Conservation (phyloP, 441 rosid species). For the Corymbia calophylla region DNA sequence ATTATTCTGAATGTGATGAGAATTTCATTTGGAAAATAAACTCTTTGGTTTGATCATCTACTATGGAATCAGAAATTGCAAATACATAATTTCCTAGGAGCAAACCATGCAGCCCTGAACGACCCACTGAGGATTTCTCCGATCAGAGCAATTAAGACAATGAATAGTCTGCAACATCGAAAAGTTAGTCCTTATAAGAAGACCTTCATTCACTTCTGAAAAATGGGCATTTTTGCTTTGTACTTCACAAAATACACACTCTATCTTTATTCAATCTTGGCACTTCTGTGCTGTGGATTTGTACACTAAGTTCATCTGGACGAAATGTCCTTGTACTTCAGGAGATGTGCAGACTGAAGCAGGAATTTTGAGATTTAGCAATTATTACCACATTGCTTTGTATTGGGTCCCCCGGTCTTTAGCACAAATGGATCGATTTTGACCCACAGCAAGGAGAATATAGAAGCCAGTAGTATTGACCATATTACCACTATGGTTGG, state of each 20-base stretch:
- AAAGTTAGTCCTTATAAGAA: neutral
- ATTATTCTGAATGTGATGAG: neutral
- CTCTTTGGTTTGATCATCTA: neutral
- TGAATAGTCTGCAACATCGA: neutral
- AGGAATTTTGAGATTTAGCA: slow-evolving; percentile 34
- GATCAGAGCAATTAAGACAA: neutral
- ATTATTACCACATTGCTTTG: slow-evolving; percentile 76
- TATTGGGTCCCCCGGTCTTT: slow-evolving; percentile 88
- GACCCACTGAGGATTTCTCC: neutral
- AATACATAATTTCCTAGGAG: neutral
- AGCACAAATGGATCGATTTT: slow-evolving; percentile 86
- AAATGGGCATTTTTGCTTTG: neutral
- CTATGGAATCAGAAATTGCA: neutral
- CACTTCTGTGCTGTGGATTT: neutral
- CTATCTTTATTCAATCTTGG: neutral
- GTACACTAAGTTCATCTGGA: neutral
- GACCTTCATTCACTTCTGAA: neutral
- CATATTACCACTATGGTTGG: slow-evolving; percentile 95
- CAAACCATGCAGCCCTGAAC: neutral
- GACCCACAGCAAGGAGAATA: slow-evolving; percentile 95
- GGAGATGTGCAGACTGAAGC: neutral
- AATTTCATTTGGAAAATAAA: neutral
- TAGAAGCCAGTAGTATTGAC: slow-evolving; percentile 86
- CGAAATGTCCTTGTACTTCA: neutral
- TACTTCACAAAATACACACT: neutral